Percentiles rank a stretch among this genome's conserved stretches.
Evolutionary conservation across 225 moss, liverwort and hornwort genomes (phyloP).

Genomic region (Marchantia polymorpha): DNA sequence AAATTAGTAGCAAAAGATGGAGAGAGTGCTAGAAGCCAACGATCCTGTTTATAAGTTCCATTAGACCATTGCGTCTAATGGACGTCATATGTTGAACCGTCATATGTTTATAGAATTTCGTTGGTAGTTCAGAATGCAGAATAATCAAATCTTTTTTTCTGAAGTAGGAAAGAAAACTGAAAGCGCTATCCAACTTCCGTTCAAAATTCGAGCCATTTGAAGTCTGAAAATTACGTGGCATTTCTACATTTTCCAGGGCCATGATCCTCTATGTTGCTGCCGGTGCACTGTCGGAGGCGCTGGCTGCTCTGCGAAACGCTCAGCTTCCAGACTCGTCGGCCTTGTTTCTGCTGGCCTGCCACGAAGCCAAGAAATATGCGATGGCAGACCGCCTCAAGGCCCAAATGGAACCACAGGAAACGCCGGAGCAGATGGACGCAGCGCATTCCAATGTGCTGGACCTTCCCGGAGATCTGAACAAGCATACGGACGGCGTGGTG

Average conservation of each 20-base stretch:
- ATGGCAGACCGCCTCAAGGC: slow-evolving; percentile 18
- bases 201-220: no score
- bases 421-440: slow-evolving; percentile 14
- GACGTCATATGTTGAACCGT: no score
- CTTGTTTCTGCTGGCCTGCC: slow-evolving; percentile 89
- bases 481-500: slow-evolving; percentile 66
- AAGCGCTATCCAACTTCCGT: no score
- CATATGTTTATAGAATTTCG: no score
- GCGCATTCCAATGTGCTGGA: slow-evolving; percentile 49
- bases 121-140: no score
- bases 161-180: no score
- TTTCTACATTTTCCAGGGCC: slow-evolving; percentile 55
- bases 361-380: slow-evolving; percentile 73
- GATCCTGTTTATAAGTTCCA: no score
- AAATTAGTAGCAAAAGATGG: no score
- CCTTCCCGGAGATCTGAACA: slow-evolving; percentile 67
- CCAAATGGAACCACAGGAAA: slow-evolving; percentile 29
- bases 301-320: slow-evolving; percentile 75
- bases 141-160: no score
- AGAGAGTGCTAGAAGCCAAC: no score
- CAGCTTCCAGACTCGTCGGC: slow-evolving; percentile 96
- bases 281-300: slow-evolving; percentile 76
- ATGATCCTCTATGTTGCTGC: slow-evolving; percentile 93
- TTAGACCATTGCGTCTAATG: no score
- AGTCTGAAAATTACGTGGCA: neutral